These are phyloP conservation scores for Carex sylvatica DNA, from an alignment of 202 grass and related monocot genomes.

Conservation along the genomic window DNA sequence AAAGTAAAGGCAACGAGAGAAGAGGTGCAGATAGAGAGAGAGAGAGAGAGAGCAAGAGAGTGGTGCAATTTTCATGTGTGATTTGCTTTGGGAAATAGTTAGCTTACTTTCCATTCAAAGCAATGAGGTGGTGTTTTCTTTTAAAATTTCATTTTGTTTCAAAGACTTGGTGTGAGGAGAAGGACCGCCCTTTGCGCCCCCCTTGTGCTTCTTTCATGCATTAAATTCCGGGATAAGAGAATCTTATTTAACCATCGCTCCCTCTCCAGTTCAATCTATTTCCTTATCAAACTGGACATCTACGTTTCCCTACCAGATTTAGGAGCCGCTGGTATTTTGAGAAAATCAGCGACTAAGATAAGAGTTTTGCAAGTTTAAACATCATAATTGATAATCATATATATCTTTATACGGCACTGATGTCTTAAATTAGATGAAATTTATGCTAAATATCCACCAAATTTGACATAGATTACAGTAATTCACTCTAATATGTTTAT, in stretches of 20 bases:
- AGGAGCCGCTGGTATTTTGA: background rate
- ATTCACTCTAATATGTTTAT: background rate
- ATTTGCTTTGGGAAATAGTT: conserved; percentile 33
- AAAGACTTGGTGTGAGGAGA: conserved; percentile 31
- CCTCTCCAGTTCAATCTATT: background rate
- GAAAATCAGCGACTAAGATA: background rate
- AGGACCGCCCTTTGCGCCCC: conserved; percentile 22
- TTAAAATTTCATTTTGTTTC: background rate
- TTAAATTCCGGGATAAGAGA: conserved; percentile 25
- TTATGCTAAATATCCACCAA: background rate
- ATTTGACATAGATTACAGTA: background rate
- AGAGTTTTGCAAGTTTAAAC: background rate
- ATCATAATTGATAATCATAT: background rate
- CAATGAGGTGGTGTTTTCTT: conserved; percentile 18
- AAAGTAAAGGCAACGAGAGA: background rate
- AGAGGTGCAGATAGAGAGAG: background rate
- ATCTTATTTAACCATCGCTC: background rate
- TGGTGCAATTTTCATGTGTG: conserved; percentile 27
- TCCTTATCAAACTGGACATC: background rate
- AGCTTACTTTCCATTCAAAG: conserved; percentile 37
- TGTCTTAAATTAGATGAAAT: background rate
- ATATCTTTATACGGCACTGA: background rate
- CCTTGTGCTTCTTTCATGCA: conserved; percentile 32
- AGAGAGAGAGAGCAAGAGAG: background rate
- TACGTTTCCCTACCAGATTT: background rate